Evolutionary conservation across 2,329 filamentous ascomycete genomes (phyloP).

Genomic region (Alternaria panax): DNA sequence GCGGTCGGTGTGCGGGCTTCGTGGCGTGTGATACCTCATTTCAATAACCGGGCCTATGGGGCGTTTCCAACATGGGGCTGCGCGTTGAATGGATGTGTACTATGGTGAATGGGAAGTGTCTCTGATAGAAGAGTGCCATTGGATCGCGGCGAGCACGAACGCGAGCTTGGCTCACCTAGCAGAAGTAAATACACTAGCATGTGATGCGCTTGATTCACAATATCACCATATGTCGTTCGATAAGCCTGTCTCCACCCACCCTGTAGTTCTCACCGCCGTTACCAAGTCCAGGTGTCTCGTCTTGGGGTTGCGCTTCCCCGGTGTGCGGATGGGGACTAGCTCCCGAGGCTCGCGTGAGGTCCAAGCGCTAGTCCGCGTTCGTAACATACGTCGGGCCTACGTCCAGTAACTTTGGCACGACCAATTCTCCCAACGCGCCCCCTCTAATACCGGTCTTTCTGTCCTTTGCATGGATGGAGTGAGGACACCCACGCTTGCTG

Average conservation of each 20-base stretch:
- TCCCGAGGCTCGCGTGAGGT: slow-evolving; percentile 20
- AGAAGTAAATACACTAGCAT: neutral
- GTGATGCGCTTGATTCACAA: neutral
- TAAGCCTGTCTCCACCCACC: neutral
- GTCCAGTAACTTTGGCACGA: slow-evolving; percentile 25
- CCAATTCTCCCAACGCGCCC: slow-evolving; percentile 20
- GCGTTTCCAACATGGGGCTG: neutral
- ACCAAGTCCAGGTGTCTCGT: neutral
- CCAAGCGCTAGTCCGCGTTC: slow-evolving; percentile 28
- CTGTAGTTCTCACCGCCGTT: slow-evolving; percentile 10
- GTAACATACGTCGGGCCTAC: slow-evolving; percentile 22
- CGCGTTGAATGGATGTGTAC: slow-evolving; percentile 21
- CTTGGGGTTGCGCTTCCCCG: slow-evolving; percentile 10
- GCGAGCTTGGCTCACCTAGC: neutral
- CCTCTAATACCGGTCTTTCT: slow-evolving; percentile 15
- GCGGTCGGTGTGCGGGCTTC: neutral
- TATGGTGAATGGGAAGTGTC: slow-evolving; percentile 6
- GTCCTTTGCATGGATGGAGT: slow-evolving; percentile 46
- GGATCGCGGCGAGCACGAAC: neutral
- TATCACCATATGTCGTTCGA: neutral
- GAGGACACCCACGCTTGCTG: slow-evolving; percentile 29
- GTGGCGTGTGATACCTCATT: slow-evolving; percentile 6
- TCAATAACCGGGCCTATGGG: neutral
- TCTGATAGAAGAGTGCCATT: slow-evolving; percentile 6
- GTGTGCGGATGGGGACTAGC: slow-evolving; percentile 14